phyloP scores from a whole-genome alignment of 345 rosid genomes.

The Hibiscus syriacus region DNA sequence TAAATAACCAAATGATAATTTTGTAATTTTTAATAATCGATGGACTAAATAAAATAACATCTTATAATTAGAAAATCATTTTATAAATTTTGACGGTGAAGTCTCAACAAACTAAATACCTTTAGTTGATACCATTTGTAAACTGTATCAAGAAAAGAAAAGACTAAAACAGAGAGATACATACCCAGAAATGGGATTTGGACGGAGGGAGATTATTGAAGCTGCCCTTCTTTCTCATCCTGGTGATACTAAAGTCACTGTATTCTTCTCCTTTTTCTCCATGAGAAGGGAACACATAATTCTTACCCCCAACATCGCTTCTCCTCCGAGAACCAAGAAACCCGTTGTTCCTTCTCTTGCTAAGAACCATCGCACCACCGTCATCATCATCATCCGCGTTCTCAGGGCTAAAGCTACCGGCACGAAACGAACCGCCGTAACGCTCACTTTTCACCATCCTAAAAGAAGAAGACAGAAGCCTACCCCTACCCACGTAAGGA shows the following conservation, averaged over 20 bases:
- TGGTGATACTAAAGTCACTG: constrained; percentile 25
- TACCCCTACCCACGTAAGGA: constrained; percentile 20
- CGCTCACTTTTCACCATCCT: constrained; percentile 22
- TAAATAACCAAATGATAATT: too few relatives aligned
- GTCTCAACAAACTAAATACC: too few relatives aligned
- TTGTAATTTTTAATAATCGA: too few relatives aligned
- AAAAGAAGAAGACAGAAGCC: constrained; percentile 27
- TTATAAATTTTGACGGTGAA: too few relatives aligned
- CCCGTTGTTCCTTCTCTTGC: constrained; percentile 25
- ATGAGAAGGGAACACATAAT: constrained; percentile 47
- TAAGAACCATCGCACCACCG: constrained; percentile 12
- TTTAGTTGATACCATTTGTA: too few relatives aligned
- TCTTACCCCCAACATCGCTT: constrained; percentile 41
- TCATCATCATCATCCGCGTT: not conserved
- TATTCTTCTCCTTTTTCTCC: constrained; percentile 32
- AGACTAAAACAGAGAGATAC: too few relatives aligned
- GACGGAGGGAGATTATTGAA: constrained; percentile 20
- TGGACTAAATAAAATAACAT: too few relatives aligned
- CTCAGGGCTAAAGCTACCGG: constrained; percentile 22
- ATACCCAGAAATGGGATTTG: constrained; percentile 72
- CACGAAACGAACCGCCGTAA: constrained; percentile 36
- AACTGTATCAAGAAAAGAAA: too few relatives aligned
- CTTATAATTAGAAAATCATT: too few relatives aligned
- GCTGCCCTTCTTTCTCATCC: constrained; percentile 31
- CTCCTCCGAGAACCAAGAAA: constrained; percentile 40